Percentiles rank a stretch among this genome's conserved stretches.
phyloP scores from a whole-genome alignment of 2,329 filamentous ascomycete species.

The Fusarium sp. region DNA sequence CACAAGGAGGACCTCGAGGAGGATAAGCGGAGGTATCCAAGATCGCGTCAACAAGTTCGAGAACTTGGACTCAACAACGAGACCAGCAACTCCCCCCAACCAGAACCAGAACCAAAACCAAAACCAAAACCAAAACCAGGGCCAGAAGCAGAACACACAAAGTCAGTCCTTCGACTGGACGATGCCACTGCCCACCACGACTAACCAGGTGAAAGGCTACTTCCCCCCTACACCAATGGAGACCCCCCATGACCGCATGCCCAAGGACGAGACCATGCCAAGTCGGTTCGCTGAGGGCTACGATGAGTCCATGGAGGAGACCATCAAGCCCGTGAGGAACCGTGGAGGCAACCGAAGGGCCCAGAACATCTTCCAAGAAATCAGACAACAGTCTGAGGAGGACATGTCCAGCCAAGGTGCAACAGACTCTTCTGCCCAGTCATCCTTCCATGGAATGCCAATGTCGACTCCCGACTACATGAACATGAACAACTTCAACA shows the following conservation, averaged over 20 bases:
- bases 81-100: conserved; percentile 72
- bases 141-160: conserved; percentile 61
- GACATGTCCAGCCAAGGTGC: conserved; percentile 67
- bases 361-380: conserved; percentile 68
- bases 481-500: conserved; percentile 62
- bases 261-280: conserved; percentile 57
- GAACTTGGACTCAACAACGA: conserved; percentile 62
- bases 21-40: conserved; percentile 71
- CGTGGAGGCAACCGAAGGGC: conserved; percentile 57
- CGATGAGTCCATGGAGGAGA: conserved; percentile 75
- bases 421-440: conserved; percentile 61
- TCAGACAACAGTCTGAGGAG: conserved; percentile 67
- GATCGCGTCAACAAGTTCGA: conserved; percentile 72
- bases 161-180: conserved; percentile 59
- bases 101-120: conserved; percentile 61
- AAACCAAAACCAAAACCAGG: conserved; percentile 66
- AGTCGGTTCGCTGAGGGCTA: conserved; percentile 70
- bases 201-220: conserved; percentile 59
- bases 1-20: conserved; percentile 56
- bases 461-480: conserved; percentile 69
- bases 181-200: conserved; percentile 17
- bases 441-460: conserved; percentile 61
- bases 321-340: conserved; percentile 67
- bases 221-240: conserved; percentile 76
- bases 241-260: conserved; percentile 66